Base-by-base conservation (phyloP, 2,329 filamentous ascomycete genomes). In the Nemania sp. region DNA sequence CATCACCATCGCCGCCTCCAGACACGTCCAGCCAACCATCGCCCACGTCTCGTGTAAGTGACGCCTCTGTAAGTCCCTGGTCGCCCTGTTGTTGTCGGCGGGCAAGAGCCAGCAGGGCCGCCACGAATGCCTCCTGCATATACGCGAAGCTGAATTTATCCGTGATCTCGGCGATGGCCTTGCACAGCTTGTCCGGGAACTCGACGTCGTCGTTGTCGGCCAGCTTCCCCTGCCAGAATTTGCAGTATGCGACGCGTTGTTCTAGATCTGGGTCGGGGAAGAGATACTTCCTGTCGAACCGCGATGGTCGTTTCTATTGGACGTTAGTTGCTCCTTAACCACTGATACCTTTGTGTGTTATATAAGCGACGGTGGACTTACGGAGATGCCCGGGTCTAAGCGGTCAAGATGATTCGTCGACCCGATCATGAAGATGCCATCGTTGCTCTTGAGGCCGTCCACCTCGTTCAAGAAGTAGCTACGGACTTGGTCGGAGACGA, bases 381-480 rank as follows among this genome's bases (percentile, higher is more conserved):
- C 78, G 9, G 83, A 79, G 29, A 87, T 88, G 18, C 87, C 87
- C 0, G 87, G 87, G 65, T 90, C 88, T 5, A 91, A 75, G 1
- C 81, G 79, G 37, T 90, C 87, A 5, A 90, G 78, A 65, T 86
- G 81, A 68, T 89, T 89, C 0, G 87, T 89, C 54, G 82, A 86
- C 32, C 84, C 86, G 29, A 89, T 80, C 76, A 91, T 88, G 67
- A 90, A 82, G 54, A 90, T 89, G 11, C 88, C 88, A 65, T 90
- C 85, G 65, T 91, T 91, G 64, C 80, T 82, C 67, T 85, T 83
- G 11, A 91, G 81, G 0, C 88, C 88, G 63, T 91, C 88, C 2
- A 90, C 84, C 72, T 90, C 87, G 70, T 90, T 91, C 49, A 90
- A 78, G 74, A 91, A 91, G 76, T 89, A 90, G 54, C 82, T 86